Percentiles rank a stretch among this genome's conserved stretches.
These are phyloP conservation scores for Cladorrhinum sp. DNA, from an alignment of 2,329 filamentous ascomycete genomes.

Conservation along the genomic window DNA sequence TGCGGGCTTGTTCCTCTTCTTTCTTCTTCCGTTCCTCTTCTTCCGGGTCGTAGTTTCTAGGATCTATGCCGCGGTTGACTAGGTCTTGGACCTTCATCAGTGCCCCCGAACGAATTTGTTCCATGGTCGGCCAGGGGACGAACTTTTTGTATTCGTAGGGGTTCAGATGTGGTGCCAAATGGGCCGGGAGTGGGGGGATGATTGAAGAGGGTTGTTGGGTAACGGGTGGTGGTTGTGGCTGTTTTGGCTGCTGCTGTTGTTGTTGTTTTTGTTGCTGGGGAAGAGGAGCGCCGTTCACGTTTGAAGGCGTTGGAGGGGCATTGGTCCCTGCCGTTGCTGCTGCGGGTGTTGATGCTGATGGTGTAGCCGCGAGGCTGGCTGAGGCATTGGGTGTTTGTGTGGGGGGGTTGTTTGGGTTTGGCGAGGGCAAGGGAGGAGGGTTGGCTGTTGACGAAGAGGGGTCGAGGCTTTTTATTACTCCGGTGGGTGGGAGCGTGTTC, in stretches of 20 bases:
- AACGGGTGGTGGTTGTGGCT: constrained; percentile 14
- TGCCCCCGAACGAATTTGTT: constrained; percentile 65
- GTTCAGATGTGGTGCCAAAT: constrained; percentile 51
- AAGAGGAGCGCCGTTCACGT: constrained; percentile 22
- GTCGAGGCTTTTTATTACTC: constrained; percentile 41
- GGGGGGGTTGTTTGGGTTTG: not conserved
- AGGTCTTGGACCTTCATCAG: constrained; percentile 63
- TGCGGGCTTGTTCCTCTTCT: constrained; percentile 50
- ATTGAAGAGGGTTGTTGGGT: constrained; percentile 30
- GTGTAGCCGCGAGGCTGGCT: constrained; percentile 18
- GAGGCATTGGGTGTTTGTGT: not conserved
- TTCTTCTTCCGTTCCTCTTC: constrained; percentile 50
- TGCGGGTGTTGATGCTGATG: constrained; percentile 26
- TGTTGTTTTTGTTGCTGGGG: constrained; percentile 21
- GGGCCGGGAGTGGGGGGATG: constrained; percentile 47
- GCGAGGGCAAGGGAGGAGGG: not conserved
- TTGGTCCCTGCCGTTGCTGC: constrained; percentile 19
- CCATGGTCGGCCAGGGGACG: constrained; percentile 72
- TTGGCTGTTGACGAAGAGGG: constrained; percentile 23
- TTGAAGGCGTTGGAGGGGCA: constrained; percentile 16
- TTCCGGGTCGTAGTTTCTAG: constrained; percentile 56
- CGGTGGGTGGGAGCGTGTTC: constrained; percentile 69
- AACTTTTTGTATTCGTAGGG: constrained; percentile 59
- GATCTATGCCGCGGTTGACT: constrained; percentile 59
- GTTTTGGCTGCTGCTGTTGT: constrained; percentile 33